Conservation (phyloP, 257 asterid genomes). For the Gynochthodes officinalis region DNA sequence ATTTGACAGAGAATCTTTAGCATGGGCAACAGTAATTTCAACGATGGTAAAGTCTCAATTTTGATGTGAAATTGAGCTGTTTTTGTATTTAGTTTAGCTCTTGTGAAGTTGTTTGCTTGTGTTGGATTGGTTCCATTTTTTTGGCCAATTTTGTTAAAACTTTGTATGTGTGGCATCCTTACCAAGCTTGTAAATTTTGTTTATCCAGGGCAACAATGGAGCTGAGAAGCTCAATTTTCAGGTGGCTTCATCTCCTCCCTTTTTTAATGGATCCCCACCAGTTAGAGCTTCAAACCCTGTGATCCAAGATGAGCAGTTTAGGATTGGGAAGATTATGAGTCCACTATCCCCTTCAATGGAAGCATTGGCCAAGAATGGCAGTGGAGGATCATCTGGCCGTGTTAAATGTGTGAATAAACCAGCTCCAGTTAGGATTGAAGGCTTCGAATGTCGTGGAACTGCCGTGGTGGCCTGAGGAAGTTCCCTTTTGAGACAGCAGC, state of each 20-base stretch:
- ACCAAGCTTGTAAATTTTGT: neutral
- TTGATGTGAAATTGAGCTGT: neutral
- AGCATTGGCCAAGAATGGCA: conserved; percentile 21
- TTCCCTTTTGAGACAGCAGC: neutral
- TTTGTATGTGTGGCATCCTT: neutral
- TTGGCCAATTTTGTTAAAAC: neutral
- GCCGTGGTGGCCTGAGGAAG: conserved; percentile 33
- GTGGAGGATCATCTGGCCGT: conserved; percentile 44
- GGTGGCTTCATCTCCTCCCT: conserved; percentile 51
- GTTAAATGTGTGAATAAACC: conserved; percentile 40
- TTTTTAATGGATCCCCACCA: conserved; percentile 52
- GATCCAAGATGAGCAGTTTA: conserved; percentile 50
- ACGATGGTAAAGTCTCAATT: no score
- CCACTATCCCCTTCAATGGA: conserved; percentile 34
- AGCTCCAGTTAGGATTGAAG: conserved; percentile 55
- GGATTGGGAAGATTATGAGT: conserved; percentile 27
- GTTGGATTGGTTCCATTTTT: neutral
- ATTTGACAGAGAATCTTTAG: no score
- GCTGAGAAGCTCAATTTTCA: conserved; percentile 31
- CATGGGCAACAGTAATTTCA: neutral
- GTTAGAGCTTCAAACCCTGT: conserved; percentile 54
- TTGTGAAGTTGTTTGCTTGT: neutral
- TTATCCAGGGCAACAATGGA: conserved; percentile 25
- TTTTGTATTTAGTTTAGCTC: neutral
- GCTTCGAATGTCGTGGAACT: conserved; percentile 54